A percentile compares a stretch with the other conserved stretches of the same genome.
phyloP scores from a whole-genome alignment of 2,329 filamentous ascomycete genomes.

The Penicillium sp. region DNA sequence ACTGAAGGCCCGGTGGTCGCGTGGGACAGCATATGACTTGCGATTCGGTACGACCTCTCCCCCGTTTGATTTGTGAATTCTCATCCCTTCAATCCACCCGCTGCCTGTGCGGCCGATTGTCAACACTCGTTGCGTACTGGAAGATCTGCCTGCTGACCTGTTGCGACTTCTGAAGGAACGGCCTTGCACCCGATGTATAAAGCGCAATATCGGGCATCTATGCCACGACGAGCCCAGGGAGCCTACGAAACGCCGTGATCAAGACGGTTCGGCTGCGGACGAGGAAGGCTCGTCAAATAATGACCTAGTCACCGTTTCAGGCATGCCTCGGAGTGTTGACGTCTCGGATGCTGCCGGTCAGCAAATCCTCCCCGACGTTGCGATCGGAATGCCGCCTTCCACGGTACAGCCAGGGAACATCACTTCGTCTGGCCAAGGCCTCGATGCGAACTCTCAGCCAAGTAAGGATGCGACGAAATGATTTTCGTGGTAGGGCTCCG shows the following conservation, averaged over 20 bases:
- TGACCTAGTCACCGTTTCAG: constrained; percentile 50
- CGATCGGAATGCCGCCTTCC: constrained; percentile 59
- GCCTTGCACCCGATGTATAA: constrained; percentile 96
- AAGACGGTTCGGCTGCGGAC: constrained; percentile 61
- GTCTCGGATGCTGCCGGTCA: constrained; percentile 59
- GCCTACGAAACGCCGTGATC: constrained; percentile 73
- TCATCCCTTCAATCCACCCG: constrained; percentile 25
- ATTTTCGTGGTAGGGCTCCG: constrained; percentile 12
- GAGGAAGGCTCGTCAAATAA: constrained; percentile 58
- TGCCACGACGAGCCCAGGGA: constrained; percentile 98
- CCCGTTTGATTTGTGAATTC: constrained; percentile 7
- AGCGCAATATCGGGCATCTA: constrained; percentile 96
- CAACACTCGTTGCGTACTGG: constrained; percentile 13
- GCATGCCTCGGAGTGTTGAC: constrained; percentile 59
- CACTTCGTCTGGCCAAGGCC: constrained; percentile 67
- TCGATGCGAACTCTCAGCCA: constrained; percentile 70
- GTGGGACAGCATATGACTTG: constrained; percentile 83
- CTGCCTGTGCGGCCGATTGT: constrained; percentile 29
- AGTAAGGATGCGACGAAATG: constrained; percentile 61
- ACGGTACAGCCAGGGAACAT: constrained; percentile 69
- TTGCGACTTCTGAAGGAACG: constrained; percentile 68
- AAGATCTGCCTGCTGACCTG: constrained; percentile 22
- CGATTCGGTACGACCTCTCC: constrained; percentile 71
- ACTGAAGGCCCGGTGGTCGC: constrained; percentile 45
- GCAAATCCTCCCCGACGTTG: constrained; percentile 45